Evolutionary conservation across 306 rosid genomes (phyloP).

Genomic region (Phaseolus lunatus): DNA sequence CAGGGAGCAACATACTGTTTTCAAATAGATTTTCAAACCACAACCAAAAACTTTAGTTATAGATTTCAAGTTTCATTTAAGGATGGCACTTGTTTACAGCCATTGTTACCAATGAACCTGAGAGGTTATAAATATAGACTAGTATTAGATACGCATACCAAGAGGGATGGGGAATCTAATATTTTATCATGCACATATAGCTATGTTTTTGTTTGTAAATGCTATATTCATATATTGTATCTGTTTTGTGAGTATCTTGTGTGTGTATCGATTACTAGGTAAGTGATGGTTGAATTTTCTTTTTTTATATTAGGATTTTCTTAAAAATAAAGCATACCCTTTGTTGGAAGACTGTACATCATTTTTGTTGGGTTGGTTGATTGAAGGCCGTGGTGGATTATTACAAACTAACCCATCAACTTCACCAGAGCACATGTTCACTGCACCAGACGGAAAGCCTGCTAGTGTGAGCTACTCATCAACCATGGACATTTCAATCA

Average conservation of each 20-base stretch:
- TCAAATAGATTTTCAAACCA: background rate
- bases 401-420: constrained; percentile 97
- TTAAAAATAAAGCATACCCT: constrained; percentile 88
- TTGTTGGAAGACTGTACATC: constrained; percentile 91
- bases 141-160: background rate
- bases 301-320: constrained; percentile 68
- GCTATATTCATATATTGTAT: constrained; percentile 14
- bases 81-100: constrained; percentile 29
- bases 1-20: background rate
- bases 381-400: constrained; percentile 77
- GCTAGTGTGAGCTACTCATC: constrained; percentile 98
- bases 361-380: constrained; percentile 98
- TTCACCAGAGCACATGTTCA: constrained; percentile 96
- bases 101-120: constrained; percentile 11
- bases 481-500: constrained; percentile 93
- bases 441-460: constrained; percentile 77
- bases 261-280: background rate
- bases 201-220: background rate
- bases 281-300: constrained; percentile 43
- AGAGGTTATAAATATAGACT: constrained; percentile 19
- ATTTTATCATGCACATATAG: constrained; percentile 14
- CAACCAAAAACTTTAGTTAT: background rate
- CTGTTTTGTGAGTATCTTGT: constrained; percentile 7
- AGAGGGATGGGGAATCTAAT: constrained; percentile 24
- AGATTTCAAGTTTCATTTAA: constrained; percentile 32